Evolutionary conservation across 768 basidiomycete species (phyloP), one percentile per base, ranked within the genome.

Genomic region (Pleurotus pulmonarius): DNA sequence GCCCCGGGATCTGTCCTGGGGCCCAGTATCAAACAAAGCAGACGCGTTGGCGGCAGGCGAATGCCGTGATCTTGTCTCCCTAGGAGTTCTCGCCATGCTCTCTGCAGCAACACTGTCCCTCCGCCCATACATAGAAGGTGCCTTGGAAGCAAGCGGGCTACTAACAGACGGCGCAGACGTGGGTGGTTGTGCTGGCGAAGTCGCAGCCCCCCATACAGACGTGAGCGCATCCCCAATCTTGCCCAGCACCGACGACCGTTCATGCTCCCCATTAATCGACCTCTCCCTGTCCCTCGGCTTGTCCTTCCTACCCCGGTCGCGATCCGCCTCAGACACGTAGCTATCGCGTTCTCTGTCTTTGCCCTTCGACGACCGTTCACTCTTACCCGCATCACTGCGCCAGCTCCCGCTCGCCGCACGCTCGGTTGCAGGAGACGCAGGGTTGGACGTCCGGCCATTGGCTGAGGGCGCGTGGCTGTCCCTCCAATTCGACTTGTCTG

Each of bases 141-240:
- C 25, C 29, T 40, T 44, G 12, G 54, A 55, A 38, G 54, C 43
- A 25, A 25, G 24, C 9, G 26, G 45, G 43, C 54, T 55, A 26
- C 29, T 38, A 37, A 38, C 43, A 44, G 43, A n/a, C 15, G 54
- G 43, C 7, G 54, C n/a, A 15, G 45, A 44, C 8, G 37, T 29
- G 20, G 38, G 49, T 1, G 60, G 18, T 13, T 48, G n/a, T 11
- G 57, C 18, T 8, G 57, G 48, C 34, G 58, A 45, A 56, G 61
- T 61, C 11, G 44, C 54, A 13, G 61, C 45, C 40, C 82, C 83
- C 81, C 83, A 83, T 4, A 82, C 70, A 0, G 80, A 73, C 18
- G 64, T 73, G 44, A 82, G 74, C 4, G 75, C 62, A 1, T 82
- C 71, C 1, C 64, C 75, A 18, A 82, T 71, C 52, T 67, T 71